Percentiles rank a stretch among this genome's conserved stretches.
Conservation (phyloP, 1,284 basidiomycete genomes). For the Rhodotorula glutinis region DNA sequence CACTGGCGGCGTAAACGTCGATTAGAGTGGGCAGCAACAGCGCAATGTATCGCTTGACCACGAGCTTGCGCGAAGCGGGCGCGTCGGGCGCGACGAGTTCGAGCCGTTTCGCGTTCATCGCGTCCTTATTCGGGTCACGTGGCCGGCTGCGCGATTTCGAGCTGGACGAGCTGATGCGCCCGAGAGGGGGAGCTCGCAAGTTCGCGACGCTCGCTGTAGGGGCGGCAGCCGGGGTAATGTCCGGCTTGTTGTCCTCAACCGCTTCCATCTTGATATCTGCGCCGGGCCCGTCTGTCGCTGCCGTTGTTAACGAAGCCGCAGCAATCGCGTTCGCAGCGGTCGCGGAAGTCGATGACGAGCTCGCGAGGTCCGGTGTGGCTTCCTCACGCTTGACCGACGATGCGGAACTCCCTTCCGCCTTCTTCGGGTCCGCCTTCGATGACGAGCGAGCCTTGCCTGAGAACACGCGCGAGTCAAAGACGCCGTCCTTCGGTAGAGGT, state of each 20-base stretch:
- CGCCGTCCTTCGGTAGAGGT: slow-evolving; percentile 60
- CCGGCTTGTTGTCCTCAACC: slow-evolving; percentile 10
- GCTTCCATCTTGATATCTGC: slow-evolving; percentile 38
- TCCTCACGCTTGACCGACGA: slow-evolving; percentile 40
- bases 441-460: slow-evolving; percentile 23
- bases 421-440: slow-evolving; percentile 18
- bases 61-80: slow-evolving; percentile 27
- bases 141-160: slow-evolving; percentile 12
- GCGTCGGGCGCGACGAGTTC: slow-evolving; percentile 59
- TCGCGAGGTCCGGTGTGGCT: slow-evolving; percentile 16
- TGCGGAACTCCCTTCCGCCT: slow-evolving; percentile 11
- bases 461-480: slow-evolving; percentile 43
- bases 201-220: background rate
- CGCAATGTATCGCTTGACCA: slow-evolving; percentile 76
- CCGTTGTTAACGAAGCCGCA: background rate
- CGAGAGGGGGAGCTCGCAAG: slow-evolving; percentile 12
- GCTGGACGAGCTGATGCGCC: slow-evolving; percentile 11
- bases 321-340: background rate
- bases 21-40: slow-evolving; percentile 85
- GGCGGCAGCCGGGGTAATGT: background rate
- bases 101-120: slow-evolving; percentile 48
- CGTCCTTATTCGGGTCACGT: slow-evolving; percentile 42
- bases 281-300: slow-evolving; percentile 6
- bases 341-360: background rate
- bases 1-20: slow-evolving; percentile 92